A percentile compares a stretch with the other conserved stretches of the same genome.
phyloP scores from a whole-genome alignment of 163 green algal species.

The Prototheca wickerhamii region DNA sequence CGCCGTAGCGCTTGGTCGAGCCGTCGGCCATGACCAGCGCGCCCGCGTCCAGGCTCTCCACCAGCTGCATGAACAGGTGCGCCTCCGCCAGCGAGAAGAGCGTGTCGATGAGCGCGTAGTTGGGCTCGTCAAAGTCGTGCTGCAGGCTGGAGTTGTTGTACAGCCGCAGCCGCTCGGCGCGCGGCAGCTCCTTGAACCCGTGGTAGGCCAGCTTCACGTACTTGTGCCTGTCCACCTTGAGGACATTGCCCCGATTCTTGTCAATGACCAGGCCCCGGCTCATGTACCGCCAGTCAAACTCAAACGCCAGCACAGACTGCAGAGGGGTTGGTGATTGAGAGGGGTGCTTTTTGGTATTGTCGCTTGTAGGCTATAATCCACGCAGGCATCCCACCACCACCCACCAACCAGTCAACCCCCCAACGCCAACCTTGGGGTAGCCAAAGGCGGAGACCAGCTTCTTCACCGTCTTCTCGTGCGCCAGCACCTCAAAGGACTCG shows the following conservation, averaged over 20 bases:
- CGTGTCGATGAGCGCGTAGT: conserved; percentile 91
- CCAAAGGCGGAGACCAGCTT: conserved; percentile 61
- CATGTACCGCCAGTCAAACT: conserved; percentile 96
- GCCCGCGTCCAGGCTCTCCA: conserved; percentile 6
- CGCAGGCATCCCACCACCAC: background rate
- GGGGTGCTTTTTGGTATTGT: no score
- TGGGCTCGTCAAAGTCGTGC: conserved; percentile 72
- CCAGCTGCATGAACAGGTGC: conserved; percentile 83
- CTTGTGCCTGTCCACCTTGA: conserved; percentile 63
- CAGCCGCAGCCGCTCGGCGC: conserved; percentile 54
- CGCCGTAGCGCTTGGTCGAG: background rate
- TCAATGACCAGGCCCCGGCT: conserved; percentile 90
- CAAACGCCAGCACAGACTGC: conserved; percentile 35
- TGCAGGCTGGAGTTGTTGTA: conserved; percentile 34
- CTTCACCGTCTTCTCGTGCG: conserved; percentile 66
- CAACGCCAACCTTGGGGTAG: conserved; percentile 48
- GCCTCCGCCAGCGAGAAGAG: conserved; percentile 92
- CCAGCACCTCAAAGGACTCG: conserved; percentile 87
- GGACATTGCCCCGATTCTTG: conserved; percentile 61
- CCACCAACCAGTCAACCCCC: background rate
- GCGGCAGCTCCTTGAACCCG: conserved; percentile 66
- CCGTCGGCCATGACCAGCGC: background rate
- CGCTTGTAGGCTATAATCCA: no score
- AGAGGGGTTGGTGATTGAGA: background rate
- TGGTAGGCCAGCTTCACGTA: conserved; percentile 97